phyloP scores from a whole-genome alignment of 2,329 filamentous ascomycete genomes.

The Aspergillus niger region DNA sequence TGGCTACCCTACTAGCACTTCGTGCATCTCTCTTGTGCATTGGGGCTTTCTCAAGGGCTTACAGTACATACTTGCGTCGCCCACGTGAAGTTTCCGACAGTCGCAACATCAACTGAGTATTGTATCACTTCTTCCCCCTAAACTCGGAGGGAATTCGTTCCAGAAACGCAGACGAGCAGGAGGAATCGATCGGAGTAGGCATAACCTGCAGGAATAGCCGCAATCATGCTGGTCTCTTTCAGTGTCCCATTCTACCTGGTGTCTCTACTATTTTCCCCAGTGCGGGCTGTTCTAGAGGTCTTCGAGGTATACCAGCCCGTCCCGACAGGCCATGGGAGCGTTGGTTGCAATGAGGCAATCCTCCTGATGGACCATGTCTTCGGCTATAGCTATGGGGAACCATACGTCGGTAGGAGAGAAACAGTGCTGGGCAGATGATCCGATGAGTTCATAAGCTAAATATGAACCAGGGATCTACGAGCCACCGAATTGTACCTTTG shows the following conservation, averaged over 20 bases:
- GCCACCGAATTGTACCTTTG: slow-evolving; percentile 70
- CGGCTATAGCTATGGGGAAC: slow-evolving; percentile 70
- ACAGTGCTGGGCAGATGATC: not conserved
- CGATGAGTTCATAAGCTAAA: not conserved
- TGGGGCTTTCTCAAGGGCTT: not conserved
- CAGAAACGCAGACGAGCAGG: not conserved
- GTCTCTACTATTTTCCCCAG: not conserved
- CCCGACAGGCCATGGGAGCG: slow-evolving; percentile 33
- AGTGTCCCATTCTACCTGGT: slow-evolving; percentile 5
- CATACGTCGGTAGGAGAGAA: slow-evolving; percentile 65
- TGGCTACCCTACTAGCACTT: not conserved
- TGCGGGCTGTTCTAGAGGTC: slow-evolving; percentile 55
- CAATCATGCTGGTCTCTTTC: slow-evolving; percentile 5
- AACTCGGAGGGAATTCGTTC: not conserved
- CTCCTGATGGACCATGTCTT: slow-evolving; percentile 72
- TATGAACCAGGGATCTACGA: slow-evolving; percentile 55
- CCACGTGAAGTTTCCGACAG: not conserved
- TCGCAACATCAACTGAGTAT: not conserved
- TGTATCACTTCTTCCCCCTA: not conserved
- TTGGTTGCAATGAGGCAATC: slow-evolving; percentile 38
- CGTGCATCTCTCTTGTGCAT: not conserved
- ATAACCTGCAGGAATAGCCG: not conserved
- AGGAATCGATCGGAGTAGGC: not conserved
- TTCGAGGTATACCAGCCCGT: slow-evolving; percentile 72
- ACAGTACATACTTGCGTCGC: not conserved